These are phyloP conservation scores for Penicillium cosmopolitanum DNA, from an alignment of 495 filamentous ascomycete species.

Conservation along the genomic window DNA sequence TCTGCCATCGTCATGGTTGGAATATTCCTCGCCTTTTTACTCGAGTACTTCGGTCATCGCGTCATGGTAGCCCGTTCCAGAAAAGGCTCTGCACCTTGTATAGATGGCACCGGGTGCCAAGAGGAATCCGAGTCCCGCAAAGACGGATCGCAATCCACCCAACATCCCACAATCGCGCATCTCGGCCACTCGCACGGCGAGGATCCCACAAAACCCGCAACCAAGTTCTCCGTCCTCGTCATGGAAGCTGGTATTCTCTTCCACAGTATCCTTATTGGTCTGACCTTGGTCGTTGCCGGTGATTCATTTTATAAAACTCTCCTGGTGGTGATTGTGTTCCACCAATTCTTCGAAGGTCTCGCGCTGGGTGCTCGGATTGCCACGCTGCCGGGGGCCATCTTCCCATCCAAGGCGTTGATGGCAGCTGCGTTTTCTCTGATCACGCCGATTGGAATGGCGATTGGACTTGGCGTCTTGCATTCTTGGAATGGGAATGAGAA, in stretches of 20 bases:
- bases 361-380: slow-evolving; percentile 77
- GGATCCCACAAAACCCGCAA: slow-evolving; percentile 37
- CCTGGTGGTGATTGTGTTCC: slow-evolving; percentile 73
- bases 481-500: slow-evolving; percentile 43
- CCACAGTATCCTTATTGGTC: slow-evolving; percentile 60
- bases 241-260: slow-evolving; percentile 75
- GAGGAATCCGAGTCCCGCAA: slow-evolving; percentile 9
- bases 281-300: slow-evolving; percentile 42
- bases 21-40: slow-evolving; percentile 61
- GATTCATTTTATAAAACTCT: slow-evolving; percentile 66
- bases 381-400: slow-evolving; percentile 57
- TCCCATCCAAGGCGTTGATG: slow-evolving; percentile 44
- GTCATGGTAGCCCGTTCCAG: slow-evolving; percentile 38
- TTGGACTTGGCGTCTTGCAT: slow-evolving; percentile 46
- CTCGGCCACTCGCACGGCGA: slow-evolving; percentile 38
- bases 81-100: neutral
- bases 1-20: slow-evolving; percentile 68
- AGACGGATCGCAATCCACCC: slow-evolving; percentile 6
- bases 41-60: slow-evolving; percentile 62
- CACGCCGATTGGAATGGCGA: slow-evolving; percentile 51
- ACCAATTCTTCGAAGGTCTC: slow-evolving; percentile 70
- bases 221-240: slow-evolving; percentile 62
- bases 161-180: slow-evolving; percentile 20
- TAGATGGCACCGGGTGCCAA: slow-evolving; percentile 3
- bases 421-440: slow-evolving; percentile 43